Evolutionary conservation across 1,284 basidiomycete genomes (phyloP).

Genomic region (Apiotrichum veenhuisii): DNA sequence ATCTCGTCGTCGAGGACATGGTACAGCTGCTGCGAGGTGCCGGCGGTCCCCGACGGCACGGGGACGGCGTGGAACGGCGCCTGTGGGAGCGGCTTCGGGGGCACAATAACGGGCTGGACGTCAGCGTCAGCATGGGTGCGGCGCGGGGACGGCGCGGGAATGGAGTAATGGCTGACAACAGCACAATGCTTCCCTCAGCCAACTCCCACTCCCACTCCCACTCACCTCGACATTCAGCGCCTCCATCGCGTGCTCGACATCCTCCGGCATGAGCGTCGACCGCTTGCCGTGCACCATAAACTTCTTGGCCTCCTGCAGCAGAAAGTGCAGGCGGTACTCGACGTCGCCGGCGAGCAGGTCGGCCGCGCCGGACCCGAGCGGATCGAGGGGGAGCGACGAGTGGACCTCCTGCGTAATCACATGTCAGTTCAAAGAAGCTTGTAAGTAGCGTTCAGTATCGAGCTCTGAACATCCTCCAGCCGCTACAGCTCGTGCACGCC

Average conservation of each 20-base stretch:
- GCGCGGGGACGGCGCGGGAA: background rate
- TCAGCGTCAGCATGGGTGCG: background rate
- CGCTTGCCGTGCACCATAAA: conserved; percentile 94
- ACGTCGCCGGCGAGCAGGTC: conserved; percentile 89
- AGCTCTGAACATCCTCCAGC: background rate
- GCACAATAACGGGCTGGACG: conserved; percentile 42
- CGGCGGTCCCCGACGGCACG: conserved; percentile 39
- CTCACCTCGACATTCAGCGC: conserved; percentile 83
- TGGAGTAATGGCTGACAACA: no score
- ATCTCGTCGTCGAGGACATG: conserved; percentile 95
- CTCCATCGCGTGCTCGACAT: conserved; percentile 90
- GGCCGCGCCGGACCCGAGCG: conserved; percentile 73
- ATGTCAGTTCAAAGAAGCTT: no score
- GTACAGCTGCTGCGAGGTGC: conserved; percentile 64
- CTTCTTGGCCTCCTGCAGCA: conserved; percentile 78
- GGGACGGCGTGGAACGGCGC: conserved; percentile 60
- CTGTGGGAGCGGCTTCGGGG: conserved; percentile 51
- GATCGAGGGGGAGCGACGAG: conserved; percentile 78
- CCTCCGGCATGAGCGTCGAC: conserved; percentile 77
- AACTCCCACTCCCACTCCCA: no score
- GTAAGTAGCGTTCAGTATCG: conserved; percentile 2
- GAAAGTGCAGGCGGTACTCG: conserved; percentile 85
- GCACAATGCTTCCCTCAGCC: no score
- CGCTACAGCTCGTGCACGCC: no score
- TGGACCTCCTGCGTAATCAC: conserved; percentile 89